A percentile compares a stretch with the other conserved stretches of the same genome.
Conservation (phyloP, 805 yeast genomes). For the Blastobotrys parvus region DNA sequence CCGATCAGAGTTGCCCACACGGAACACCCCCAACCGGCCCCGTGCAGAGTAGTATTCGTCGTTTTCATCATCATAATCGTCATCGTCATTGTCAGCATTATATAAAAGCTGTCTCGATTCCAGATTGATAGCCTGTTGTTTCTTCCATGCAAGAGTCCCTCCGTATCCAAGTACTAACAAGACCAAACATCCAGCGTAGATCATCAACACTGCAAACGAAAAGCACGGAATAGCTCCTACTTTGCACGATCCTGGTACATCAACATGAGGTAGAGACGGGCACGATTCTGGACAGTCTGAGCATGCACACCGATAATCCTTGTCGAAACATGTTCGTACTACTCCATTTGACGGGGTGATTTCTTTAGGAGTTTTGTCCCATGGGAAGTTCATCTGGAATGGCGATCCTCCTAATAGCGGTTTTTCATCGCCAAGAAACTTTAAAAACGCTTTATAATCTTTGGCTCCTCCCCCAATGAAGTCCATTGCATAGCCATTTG, state of each 20-base stretch:
- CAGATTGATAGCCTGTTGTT: background rate
- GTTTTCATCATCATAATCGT: constrained; percentile 27
- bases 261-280: constrained; percentile 51
- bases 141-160: background rate
- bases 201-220: constrained; percentile 50
- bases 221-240: constrained; percentile 65
- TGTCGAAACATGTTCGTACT: constrained; percentile 48
- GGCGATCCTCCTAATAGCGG: constrained; percentile 94
- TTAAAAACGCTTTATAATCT: constrained; percentile 60
- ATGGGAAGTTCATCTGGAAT: constrained; percentile 76
- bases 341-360: constrained; percentile 28
- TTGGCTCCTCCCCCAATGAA: constrained; percentile 95
- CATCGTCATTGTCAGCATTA: constrained; percentile 26
- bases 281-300: constrained; percentile 81
- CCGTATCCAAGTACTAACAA: background rate
- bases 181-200: constrained; percentile 35
- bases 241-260: constrained; percentile 36
- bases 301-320: constrained; percentile 72
- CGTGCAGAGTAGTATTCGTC: constrained; percentile 12
- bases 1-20: constrained; percentile 12
- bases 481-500: constrained; percentile 96
- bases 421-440: constrained; percentile 90
- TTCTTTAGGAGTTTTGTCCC: constrained; percentile 30
- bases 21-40: constrained; percentile 3
- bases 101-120: constrained; percentile 35